Base-by-base conservation (phyloP, 306 rosid species). In the Dryas alaskensis region DNA sequence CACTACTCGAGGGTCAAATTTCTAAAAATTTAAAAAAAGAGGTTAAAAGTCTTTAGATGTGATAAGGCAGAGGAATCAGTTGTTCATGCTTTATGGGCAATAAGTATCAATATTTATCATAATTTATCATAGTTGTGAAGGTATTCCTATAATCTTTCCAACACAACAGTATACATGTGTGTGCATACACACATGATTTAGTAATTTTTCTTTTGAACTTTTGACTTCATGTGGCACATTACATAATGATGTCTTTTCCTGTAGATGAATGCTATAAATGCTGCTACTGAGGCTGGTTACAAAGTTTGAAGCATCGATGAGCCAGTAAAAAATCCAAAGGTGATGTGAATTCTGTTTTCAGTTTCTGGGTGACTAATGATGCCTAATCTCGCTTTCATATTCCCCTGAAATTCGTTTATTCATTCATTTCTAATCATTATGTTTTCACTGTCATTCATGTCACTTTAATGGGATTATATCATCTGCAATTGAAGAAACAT, bases 221-320 rank as follows among this genome's bases (percentile, higher is more conserved):
- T 51, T 73, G 13, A n/a, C 68, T 7, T 69, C 81, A 73, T 74
- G n/a, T 61, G 67, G 65, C 8, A 62, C 17, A 3, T 7, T 19
- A n/a, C 4, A 4, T 51, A 44, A 59, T 3, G 2, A 4, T 8
- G 39, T 63, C 10, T n/a, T 51, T 19, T 57, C 22, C 9, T 88
- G 87, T 87, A 95, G 99, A 88, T 95, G 55, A 95, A 95, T 76
- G 99, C 99, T 79, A 88, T 95, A 68, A 95, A 88, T 79, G 99
- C 99, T 68, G 99, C 99, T 53, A 95, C 99, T 0, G 99, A 95
- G 78, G 99, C 99, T 43, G 95, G 98, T 63, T 95, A 98, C 80
- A 95, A 54, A 70, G n/a, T 95, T 77, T 73, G 92, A 74, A 95
- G 99, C 40, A 97, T 95, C 45, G 99, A 95, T 47, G 99, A 95